Evolutionary conservation across 1,284 basidiomycete species (phyloP).

Genomic region (Ceratobasidium sp.): DNA sequence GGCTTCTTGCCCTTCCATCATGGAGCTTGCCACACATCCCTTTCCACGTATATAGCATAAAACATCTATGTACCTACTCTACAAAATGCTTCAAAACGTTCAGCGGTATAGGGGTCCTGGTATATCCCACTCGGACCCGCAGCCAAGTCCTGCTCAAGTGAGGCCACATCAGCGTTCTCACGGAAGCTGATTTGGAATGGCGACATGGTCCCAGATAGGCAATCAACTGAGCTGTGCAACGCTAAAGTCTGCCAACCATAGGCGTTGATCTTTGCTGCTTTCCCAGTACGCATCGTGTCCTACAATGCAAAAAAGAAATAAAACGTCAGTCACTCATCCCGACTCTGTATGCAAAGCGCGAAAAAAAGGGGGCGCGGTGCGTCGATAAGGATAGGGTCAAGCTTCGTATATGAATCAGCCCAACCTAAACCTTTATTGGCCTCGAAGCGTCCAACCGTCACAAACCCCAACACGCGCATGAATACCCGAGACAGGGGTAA

Average conservation of each 20-base stretch:
- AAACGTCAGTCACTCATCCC: background rate
- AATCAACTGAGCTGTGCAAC: conserved; percentile 42
- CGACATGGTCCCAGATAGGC: conserved; percentile 5
- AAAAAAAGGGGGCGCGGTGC: background rate
- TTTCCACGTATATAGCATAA: conserved; percentile 1
- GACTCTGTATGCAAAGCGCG: background rate
- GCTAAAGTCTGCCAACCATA: conserved; percentile 37
- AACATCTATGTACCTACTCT: conserved; percentile 15
- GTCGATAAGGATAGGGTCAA: background rate
- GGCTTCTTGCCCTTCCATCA: conserved; percentile 36
- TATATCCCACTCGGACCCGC: background rate
- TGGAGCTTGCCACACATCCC: conserved; percentile 6
- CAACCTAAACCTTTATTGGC: conserved; percentile 1
- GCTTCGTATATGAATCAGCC: background rate
- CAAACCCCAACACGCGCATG: background rate
- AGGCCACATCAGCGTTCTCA: conserved; percentile 30
- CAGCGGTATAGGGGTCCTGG: background rate
- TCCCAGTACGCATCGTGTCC: conserved; percentile 28
- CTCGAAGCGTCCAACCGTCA: conserved; percentile 7
- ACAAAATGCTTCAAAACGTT: conserved; percentile 10
- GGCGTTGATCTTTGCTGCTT: conserved; percentile 31
- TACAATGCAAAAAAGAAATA: conserved; percentile 1
- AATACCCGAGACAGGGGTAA: conserved; percentile 21
- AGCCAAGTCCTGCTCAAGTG: conserved; percentile 24
- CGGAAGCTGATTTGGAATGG: conserved; percentile 24